Evolutionary conservation across 805 yeast genomes (phyloP).

Genomic region (Saccharomycopsis fodiens): DNA sequence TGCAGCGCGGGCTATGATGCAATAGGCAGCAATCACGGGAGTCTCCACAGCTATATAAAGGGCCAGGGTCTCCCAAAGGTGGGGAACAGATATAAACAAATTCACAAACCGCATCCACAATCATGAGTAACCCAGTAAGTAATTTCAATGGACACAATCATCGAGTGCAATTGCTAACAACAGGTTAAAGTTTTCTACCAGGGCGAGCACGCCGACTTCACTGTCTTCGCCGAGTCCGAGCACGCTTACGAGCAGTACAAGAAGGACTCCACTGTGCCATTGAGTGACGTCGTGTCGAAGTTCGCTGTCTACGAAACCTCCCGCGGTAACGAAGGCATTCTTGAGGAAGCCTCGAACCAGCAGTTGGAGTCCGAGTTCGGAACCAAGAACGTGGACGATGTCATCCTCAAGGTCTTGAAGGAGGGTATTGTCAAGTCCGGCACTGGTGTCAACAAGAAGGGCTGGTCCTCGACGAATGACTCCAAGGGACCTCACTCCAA

Average conservation of each 20-base stretch:
- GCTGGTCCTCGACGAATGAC: constrained; percentile 39
- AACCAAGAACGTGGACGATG: constrained; percentile 41
- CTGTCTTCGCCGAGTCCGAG: constrained; percentile 52
- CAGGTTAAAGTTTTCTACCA: constrained; percentile 48
- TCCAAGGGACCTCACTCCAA: constrained; percentile 28
- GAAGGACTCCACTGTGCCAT: constrained; percentile 45
- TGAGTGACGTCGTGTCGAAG: constrained; percentile 52
- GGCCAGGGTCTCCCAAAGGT: not conserved
- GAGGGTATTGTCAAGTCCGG: constrained; percentile 47
- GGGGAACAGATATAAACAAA: too few species aligned
- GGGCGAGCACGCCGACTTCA: constrained; percentile 55
- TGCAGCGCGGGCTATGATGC: not conserved
- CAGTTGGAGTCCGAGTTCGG: constrained; percentile 69
- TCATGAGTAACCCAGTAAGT: not conserved
- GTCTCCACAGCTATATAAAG: not conserved
- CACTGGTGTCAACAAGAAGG: constrained; percentile 25
- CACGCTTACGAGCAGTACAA: constrained; percentile 41
- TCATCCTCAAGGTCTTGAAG: constrained; percentile 49
- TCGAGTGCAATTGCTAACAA: too few species aligned
- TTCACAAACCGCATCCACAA: not conserved
- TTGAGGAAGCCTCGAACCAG: constrained; percentile 63
- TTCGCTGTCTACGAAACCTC: constrained; percentile 59
- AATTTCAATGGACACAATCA: not conserved
- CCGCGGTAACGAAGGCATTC: constrained; percentile 56
- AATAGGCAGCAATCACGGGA: not conserved